Percentiles rank a stretch among this genome's conserved stretches.
These are phyloP conservation scores for Neonectria ditissima DNA, from an alignment of 2,329 filamentous ascomycete genomes.

Conservation along the genomic window DNA sequence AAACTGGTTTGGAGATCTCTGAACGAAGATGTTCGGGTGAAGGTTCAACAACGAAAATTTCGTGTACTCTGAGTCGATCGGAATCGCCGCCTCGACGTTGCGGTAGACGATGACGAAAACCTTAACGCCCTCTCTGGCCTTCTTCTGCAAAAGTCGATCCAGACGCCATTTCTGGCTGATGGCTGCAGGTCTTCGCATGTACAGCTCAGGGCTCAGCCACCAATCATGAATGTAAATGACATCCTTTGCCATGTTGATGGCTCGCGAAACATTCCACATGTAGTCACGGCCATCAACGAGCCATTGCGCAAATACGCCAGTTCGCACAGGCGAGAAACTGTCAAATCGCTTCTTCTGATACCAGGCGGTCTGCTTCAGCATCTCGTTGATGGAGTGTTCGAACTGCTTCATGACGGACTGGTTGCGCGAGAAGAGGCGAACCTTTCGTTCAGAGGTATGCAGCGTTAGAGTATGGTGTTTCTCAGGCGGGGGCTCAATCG, in stretches of 20 bases:
- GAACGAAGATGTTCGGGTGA: conserved; percentile 95
- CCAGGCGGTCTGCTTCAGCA: conserved; percentile 88
- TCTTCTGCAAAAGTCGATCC: conserved; percentile 91
- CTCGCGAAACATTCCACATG: conserved; percentile 99
- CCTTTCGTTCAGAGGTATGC: conserved; percentile 90
- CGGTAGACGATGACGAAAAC: conserved; percentile 98
- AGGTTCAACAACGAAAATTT: conserved; percentile 96
- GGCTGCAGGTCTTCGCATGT: conserved; percentile 91
- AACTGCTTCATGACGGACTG: conserved; percentile 92
- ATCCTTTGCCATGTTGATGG: conserved; percentile 96
- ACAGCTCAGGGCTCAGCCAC: conserved; percentile 97
- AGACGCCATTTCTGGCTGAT: conserved; percentile 99
- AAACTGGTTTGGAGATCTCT: conserved; percentile 96
- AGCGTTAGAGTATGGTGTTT: conserved; percentile 89
- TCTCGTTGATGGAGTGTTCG: conserved; percentile 89
- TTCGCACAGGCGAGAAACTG: conserved; percentile 91
- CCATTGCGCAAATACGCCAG: conserved; percentile 92
- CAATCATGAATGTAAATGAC: conserved; percentile 99
- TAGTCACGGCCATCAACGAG: conserved; percentile 96
- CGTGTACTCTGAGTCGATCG: conserved; percentile 98
- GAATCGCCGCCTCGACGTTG: conserved; percentile 96
- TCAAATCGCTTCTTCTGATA: conserved; percentile 85
- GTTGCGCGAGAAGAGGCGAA: conserved; percentile 91
- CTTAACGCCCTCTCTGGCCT: conserved; percentile 95
- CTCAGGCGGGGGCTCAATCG: conserved; percentile 50